Percentiles rank a stretch among this genome's conserved stretches.
These are phyloP conservation scores for Sporothrix euskadiensis DNA, from an alignment of 2,329 filamentous ascomycete species.

Conservation along the genomic window DNA sequence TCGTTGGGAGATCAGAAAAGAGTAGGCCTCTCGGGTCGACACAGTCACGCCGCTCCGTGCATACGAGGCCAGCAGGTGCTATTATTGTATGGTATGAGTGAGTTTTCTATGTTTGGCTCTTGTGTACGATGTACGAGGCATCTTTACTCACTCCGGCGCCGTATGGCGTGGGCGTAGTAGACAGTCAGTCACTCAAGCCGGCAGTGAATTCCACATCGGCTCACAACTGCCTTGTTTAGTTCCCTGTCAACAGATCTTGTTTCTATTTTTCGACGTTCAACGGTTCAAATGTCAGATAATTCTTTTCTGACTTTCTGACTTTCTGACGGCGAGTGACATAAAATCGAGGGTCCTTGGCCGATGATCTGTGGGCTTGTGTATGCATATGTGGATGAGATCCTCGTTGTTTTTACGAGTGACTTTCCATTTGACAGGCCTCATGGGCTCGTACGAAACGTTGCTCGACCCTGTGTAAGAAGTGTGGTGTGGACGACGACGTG, in stretches of 20 bases:
- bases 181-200: not conserved
- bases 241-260: not conserved
- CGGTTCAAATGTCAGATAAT: not conserved
- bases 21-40: not conserved
- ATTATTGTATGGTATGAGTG: not conserved
- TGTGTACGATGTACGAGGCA: not conserved
- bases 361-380: not conserved
- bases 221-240: not conserved
- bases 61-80: not conserved
- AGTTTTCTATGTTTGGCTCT: not conserved
- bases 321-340: not conserved
- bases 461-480: not conserved
- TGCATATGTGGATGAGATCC: not conserved
- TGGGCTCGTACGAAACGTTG: not conserved
- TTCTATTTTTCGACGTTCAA: not conserved
- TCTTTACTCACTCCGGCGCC: not conserved
- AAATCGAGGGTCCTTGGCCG: slow-evolving; percentile 2
- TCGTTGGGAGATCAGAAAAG: not conserved
- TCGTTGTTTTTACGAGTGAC: not conserved
- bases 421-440: not conserved
- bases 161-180: not conserved
- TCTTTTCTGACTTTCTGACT: not conserved
- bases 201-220: not conserved
- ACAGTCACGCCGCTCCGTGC: not conserved
- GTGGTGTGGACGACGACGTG: not conserved